Conservation (phyloP, 495 filamentous ascomycete genomes). For the Clohesyomyces aquaticus region DNA sequence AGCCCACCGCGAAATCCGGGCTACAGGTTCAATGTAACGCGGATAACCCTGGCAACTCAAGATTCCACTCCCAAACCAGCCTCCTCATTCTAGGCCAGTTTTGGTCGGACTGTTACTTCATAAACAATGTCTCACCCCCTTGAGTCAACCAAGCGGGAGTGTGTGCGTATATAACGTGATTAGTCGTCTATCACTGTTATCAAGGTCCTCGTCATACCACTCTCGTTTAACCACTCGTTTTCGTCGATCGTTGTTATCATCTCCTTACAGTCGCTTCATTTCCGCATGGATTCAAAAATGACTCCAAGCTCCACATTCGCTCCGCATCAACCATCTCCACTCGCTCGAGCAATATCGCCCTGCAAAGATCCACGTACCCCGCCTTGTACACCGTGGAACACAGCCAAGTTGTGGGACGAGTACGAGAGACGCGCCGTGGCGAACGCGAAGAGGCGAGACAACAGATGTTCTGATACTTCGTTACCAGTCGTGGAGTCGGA, state of each 20-base stretch:
- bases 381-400: conserved; percentile 18
- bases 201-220: conserved; percentile 29
- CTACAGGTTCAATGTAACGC: conserved; percentile 29
- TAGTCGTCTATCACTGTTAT: conserved; percentile 22
- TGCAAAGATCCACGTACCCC: conserved; percentile 28
- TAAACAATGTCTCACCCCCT: conserved; percentile 39
- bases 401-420: conserved; percentile 33
- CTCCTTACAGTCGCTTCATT: neutral
- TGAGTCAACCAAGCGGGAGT: conserved; percentile 19
- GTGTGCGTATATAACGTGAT: conserved; percentile 34
- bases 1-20: conserved; percentile 20
- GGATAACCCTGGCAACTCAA: conserved; percentile 29
- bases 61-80: conserved; percentile 21
- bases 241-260: conserved; percentile 9
- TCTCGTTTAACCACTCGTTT: conserved; percentile 5
- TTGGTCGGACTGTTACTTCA: conserved; percentile 22
- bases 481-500: conserved; percentile 8
- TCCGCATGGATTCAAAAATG: conserved; percentile 15
- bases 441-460: conserved; percentile 22
- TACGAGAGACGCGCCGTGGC: conserved; percentile 33
- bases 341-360: conserved; percentile 22
- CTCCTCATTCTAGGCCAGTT: conserved; percentile 17
- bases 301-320: conserved; percentile 16
- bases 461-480: neutral
- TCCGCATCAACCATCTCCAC: conserved; percentile 26